These are phyloP conservation scores for Calonectria pteridis DNA, from an alignment of 2,329 filamentous ascomycete species.

Conservation along the genomic window DNA sequence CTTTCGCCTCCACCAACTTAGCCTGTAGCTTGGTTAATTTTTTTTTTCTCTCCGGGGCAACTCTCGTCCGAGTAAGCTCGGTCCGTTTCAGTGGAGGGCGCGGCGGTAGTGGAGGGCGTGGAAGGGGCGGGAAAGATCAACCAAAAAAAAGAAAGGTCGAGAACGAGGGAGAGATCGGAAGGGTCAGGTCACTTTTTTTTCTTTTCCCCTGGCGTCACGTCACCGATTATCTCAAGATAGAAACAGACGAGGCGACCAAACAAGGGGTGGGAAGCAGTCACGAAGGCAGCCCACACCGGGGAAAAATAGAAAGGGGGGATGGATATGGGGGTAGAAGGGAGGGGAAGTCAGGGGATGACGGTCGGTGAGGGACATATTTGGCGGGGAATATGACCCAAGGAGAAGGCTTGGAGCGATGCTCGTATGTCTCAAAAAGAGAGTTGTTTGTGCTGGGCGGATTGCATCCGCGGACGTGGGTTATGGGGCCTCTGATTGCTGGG, in stretches of 20 bases:
- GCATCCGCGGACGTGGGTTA: constrained; percentile 15
- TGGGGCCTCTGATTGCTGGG: constrained; percentile 18
- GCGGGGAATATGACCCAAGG: constrained; percentile 7
- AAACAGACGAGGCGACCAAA: constrained; percentile 1
- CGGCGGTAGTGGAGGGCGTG: not conserved
- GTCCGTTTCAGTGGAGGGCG: constrained; percentile 6
- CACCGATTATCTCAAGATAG: not conserved
- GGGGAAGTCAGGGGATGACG: constrained; percentile 15
- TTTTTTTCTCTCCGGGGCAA: not conserved
- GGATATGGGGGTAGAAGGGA: not conserved
- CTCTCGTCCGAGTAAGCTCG: constrained; percentile 14
- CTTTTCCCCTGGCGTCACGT: constrained; percentile 12
- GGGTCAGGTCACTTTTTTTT: not conserved
- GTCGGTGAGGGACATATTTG: constrained; percentile 22
- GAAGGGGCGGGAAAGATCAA: not conserved
- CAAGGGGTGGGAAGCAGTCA: not conserved
- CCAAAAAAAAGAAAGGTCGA: not conserved
- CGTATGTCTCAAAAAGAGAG: not conserved
- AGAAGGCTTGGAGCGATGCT: not conserved
- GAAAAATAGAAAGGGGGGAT: not conserved
- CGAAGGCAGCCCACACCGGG: constrained; percentile 8
- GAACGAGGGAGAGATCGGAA: not conserved
- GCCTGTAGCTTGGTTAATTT: not conserved
- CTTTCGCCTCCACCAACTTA: not conserved
- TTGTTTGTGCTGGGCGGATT: constrained; percentile 15